Percentiles rank a stretch among this genome's conserved stretches.
These are phyloP conservation scores for Micractinium sp. DNA, from an alignment of 139 green algal genomes.

Conservation along the genomic window DNA sequence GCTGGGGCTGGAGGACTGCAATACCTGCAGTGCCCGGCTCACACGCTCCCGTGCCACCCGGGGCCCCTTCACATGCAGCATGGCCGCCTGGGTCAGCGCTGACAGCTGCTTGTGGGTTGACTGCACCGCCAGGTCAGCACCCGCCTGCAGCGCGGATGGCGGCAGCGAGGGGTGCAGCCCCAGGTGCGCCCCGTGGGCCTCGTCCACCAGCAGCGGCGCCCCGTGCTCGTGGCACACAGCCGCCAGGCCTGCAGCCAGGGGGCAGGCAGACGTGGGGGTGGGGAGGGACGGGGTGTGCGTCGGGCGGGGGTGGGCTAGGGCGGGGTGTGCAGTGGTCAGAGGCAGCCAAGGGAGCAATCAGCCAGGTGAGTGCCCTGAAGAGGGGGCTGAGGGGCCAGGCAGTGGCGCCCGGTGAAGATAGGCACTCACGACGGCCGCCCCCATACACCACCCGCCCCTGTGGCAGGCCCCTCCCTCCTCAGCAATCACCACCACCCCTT, in stretches of 20 bases:
- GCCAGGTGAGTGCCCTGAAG: too few species aligned
- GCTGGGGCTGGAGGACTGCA: conserved; percentile 83
- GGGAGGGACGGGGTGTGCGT: neutral
- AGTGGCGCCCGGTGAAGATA: neutral
- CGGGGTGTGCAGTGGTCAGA: neutral
- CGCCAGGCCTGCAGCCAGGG: conserved; percentile 44
- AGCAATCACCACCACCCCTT: too few species aligned
- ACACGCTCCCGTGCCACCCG: conserved; percentile 20
- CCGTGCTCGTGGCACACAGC: conserved; percentile 66
- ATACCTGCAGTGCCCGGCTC: conserved; percentile 22
- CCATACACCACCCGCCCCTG: too few species aligned
- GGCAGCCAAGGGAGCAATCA: neutral
- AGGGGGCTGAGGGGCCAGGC: neutral
- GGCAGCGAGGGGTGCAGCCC: conserved; percentile 60
- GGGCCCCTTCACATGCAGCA: conserved; percentile 80
- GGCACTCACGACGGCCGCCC: too few species aligned
- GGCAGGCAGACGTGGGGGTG: too few species aligned
- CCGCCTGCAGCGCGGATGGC: conserved; percentile 60
- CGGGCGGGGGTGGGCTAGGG: neutral
- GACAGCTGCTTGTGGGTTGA: conserved; percentile 95
- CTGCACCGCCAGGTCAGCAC: conserved; percentile 90
- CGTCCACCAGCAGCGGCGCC: conserved; percentile 88
- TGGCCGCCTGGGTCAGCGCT: conserved; percentile 89
- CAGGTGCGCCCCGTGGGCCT: conserved; percentile 92
- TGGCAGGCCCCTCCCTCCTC: too few species aligned